Evolutionary conservation across 2,329 filamentous ascomycete species (phyloP).

Genomic region (Claviceps fusiformis): DNA sequence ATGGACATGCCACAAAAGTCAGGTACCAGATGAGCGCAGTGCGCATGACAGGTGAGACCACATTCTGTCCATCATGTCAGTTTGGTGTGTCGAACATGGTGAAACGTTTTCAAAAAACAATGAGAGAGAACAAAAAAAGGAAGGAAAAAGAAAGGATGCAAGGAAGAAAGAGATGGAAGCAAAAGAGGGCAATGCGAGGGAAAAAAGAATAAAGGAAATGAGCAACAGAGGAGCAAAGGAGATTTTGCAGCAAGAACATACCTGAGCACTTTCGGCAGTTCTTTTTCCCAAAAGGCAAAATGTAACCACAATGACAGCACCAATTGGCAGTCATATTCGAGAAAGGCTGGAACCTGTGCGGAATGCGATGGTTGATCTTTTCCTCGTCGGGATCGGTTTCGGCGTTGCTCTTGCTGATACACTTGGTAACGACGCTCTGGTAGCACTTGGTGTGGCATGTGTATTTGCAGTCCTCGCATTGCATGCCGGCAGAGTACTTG

Average conservation of each 20-base stretch:
- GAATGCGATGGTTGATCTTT: slow-evolving; percentile 98
- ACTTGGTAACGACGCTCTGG: slow-evolving; percentile 92
- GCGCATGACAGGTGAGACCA: slow-evolving; percentile 75
- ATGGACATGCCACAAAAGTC: slow-evolving; percentile 99
- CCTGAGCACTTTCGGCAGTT: slow-evolving; percentile 85
- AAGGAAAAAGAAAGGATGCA: too few relatives aligned
- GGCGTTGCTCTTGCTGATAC: slow-evolving; percentile 98
- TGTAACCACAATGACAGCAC: slow-evolving; percentile 98
- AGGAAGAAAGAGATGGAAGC: too few relatives aligned
- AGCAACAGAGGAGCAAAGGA: not conserved
- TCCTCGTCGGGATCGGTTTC: slow-evolving; percentile 97
- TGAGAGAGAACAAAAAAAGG: not conserved
- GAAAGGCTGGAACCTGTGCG: slow-evolving; percentile 92
- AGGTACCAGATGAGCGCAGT: slow-evolving; percentile 87
- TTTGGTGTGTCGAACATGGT: not conserved
- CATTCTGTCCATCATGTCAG: slow-evolving; percentile 50
- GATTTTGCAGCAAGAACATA: slow-evolving; percentile 25
- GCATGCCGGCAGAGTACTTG: slow-evolving; percentile 97
- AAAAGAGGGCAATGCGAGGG: too few relatives aligned
- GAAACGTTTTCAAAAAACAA: not conserved
- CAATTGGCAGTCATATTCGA: slow-evolving; percentile 97
- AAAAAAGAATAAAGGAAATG: too few relatives aligned
- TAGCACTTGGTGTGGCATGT: slow-evolving; percentile 98
- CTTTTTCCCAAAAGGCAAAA: slow-evolving; percentile 87
- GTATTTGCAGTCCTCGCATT: slow-evolving; percentile 99